Percentiles rank a stretch among this genome's conserved stretches.
Evolutionary conservation across 345 rosid species (phyloP).

Genomic region (Citrus sp.): DNA sequence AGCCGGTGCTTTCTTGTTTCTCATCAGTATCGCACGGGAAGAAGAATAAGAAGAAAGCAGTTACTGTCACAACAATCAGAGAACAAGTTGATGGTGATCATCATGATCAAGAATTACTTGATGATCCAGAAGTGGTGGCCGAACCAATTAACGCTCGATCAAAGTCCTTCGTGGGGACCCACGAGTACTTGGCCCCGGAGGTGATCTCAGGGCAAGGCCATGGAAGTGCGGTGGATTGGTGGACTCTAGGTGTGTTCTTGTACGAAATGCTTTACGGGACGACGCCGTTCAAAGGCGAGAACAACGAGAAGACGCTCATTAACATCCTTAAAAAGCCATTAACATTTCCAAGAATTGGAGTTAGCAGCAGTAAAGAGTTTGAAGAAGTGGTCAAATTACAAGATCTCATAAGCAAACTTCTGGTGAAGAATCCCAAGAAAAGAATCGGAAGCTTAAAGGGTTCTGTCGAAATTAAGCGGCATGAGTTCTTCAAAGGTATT

Average conservation of each 20-base stretch:
- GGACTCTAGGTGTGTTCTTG: conserved; percentile 85
- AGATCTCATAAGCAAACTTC: conserved; percentile 65
- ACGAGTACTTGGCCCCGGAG: conserved; percentile 95
- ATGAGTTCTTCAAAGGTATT: conserved; percentile 79
- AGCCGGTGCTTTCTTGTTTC: conserved; percentile 75
- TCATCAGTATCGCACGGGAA: conserved; percentile 35
- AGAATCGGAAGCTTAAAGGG: conserved; percentile 78
- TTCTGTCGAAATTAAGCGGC: conserved; percentile 76
- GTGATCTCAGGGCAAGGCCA: conserved; percentile 97
- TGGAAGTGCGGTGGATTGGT: conserved; percentile 97
- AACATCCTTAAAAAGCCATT: conserved; percentile 83
- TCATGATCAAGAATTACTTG: conserved; percentile 6
- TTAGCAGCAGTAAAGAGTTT: conserved; percentile 45
- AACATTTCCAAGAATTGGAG: conserved; percentile 61
- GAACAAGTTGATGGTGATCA: conserved; percentile 33
- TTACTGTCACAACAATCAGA: conserved; percentile 40
- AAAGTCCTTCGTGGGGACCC: conserved; percentile 87
- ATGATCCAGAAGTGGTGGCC: conserved; percentile 55
- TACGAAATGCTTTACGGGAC: conserved; percentile 84
- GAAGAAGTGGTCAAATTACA: conserved; percentile 66
- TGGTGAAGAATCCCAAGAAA: conserved; percentile 81
- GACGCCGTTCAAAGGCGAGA: conserved; percentile 93
- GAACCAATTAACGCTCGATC: conserved; percentile 80
- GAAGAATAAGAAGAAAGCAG: conserved; percentile 16
- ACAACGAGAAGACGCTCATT: conserved; percentile 74